Conservation (phyloP, 805 yeast species). For the Zygotorulaspora florentina region DNA sequence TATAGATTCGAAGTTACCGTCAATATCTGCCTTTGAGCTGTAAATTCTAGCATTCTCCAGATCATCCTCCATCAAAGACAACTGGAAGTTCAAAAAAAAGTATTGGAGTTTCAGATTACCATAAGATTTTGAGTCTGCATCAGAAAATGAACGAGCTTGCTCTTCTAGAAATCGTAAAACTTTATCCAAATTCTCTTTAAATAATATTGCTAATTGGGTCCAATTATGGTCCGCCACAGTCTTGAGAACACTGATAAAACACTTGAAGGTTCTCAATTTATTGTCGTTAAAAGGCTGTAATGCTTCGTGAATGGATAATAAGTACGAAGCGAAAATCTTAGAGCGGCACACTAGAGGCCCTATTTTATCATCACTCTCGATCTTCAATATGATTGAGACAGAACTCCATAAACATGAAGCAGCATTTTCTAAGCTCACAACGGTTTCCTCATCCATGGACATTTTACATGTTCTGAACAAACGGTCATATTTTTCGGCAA, state of each 20-base stretch:
- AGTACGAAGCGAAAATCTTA: constrained; percentile 32
- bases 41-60: constrained; percentile 36
- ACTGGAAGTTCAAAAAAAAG: constrained; percentile 33
- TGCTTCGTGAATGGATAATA: constrained; percentile 34
- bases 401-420: constrained; percentile 40
- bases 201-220: constrained; percentile 14
- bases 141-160: constrained; percentile 7
- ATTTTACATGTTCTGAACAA: constrained; percentile 26
- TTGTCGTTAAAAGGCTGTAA: constrained; percentile 20
- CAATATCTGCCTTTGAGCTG: constrained; percentile 30
- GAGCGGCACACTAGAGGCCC: constrained; percentile 16
- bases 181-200: constrained; percentile 34
- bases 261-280: constrained; percentile 33
- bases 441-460: constrained; percentile 16
- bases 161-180: constrained; percentile 24
- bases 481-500: constrained; percentile 33
- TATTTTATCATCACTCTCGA: constrained; percentile 12
- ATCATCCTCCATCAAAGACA: constrained; percentile 32
- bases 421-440: constrained; percentile 27
- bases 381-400: constrained; percentile 28
- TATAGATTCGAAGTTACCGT: constrained; percentile 6
- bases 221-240: constrained; percentile 28
- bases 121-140: constrained; percentile 11
- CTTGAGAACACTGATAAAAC: constrained; percentile 32
- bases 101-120: constrained; percentile 28